Conservation (phyloP, 2,329 filamentous ascomycete species). For the Chrysoporthe austroafricana region DNA sequence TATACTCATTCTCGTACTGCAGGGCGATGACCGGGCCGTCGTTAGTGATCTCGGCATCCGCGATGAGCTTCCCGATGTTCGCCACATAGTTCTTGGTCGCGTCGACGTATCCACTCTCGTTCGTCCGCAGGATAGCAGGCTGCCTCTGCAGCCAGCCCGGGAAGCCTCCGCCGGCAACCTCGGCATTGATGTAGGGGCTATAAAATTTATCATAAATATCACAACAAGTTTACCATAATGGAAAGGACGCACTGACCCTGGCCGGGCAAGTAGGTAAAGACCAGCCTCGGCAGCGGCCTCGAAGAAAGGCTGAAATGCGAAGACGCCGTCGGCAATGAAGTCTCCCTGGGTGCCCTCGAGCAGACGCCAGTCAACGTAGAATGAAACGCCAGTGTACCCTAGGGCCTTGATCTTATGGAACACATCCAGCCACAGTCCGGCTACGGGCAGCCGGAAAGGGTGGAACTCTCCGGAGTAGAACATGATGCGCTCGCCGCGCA, state of each 20-base stretch:
- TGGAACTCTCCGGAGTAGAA: slow-evolving; percentile 77
- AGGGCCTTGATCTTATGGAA: slow-evolving; percentile 83
- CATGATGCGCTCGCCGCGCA: slow-evolving; percentile 71
- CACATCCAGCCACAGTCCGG: slow-evolving; percentile 60
- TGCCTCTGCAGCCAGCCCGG: slow-evolving; percentile 78
- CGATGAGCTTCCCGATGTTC: slow-evolving; percentile 67
- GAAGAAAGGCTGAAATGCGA: slow-evolving; percentile 75
- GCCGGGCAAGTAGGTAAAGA: slow-evolving; percentile 74
- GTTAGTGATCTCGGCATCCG: slow-evolving; percentile 79
- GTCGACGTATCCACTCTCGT: slow-evolving; percentile 62
- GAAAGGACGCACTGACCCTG: slow-evolving; percentile 52
- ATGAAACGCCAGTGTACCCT: slow-evolving; percentile 79
- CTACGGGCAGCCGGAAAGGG: slow-evolving; percentile 59
- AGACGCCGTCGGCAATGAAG: slow-evolving; percentile 72
- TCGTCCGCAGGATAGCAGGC: slow-evolving; percentile 66
- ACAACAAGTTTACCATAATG: too few species aligned
- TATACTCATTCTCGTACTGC: slow-evolving; percentile 85
- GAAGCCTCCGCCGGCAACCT: slow-evolving; percentile 76
- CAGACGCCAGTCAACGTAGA: slow-evolving; percentile 80
- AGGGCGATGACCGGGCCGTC: slow-evolving; percentile 79
- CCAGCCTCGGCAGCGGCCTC: slow-evolving; percentile 73
- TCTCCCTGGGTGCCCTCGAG: slow-evolving; percentile 73
- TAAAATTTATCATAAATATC: too few species aligned
- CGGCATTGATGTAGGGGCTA: slow-evolving; percentile 54
- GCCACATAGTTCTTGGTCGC: slow-evolving; percentile 66